Evolutionary conservation across 163 green algal species (phyloP), one percentile per base, ranked within the genome.

Genomic region (Prototheca cutis): DNA sequence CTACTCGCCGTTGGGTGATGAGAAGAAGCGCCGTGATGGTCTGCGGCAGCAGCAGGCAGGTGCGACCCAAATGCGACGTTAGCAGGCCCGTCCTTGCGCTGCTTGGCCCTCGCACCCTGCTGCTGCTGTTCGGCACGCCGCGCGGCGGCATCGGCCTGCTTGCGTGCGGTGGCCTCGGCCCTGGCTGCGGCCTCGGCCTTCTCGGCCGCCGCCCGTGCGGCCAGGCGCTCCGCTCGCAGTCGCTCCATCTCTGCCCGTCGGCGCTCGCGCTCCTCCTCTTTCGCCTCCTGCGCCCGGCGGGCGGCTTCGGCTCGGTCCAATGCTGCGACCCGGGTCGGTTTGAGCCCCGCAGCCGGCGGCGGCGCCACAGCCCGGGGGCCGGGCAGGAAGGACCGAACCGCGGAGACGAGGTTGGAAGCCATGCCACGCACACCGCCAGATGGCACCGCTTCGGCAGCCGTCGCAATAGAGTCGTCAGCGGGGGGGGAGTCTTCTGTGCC

Each of bases 311-410:
- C 72, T n/a, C 54, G 57, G 29, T 77, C 67, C 62, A 78, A 28
- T 6, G 73, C 72, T 59, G 67, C 68, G 34, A 80, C 60, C 61
- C 77, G 65, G 27, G 30, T 30, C 7, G 23, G 10, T 23, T 58
- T 23, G 30, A 25, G 55, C 49, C 56, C 56, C 55, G 47, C 18
- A 24, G 39, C 49, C 55, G 6, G 58, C 65, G 27, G 34, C 34
- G 4, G 58, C 30, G 2, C 48, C 5, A 23, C 42, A 30, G 3
- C 32, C 58, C 31, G 59, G 40, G 36, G 17, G 36, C 36, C 36
- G 36, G 75, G 72, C 59, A 82, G 63, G 55, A 82, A 76, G 4
- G 75, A 80, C 15, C 73, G 67, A 15, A 82, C 60, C 18, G 67
- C 70, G 32, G 72, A 77, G 13, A 79, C 65, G 45, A 82, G 48